These are phyloP conservation scores for Solanum clarkiae DNA, from an alignment of 257 asterid genomes.

Conservation along the genomic window DNA sequence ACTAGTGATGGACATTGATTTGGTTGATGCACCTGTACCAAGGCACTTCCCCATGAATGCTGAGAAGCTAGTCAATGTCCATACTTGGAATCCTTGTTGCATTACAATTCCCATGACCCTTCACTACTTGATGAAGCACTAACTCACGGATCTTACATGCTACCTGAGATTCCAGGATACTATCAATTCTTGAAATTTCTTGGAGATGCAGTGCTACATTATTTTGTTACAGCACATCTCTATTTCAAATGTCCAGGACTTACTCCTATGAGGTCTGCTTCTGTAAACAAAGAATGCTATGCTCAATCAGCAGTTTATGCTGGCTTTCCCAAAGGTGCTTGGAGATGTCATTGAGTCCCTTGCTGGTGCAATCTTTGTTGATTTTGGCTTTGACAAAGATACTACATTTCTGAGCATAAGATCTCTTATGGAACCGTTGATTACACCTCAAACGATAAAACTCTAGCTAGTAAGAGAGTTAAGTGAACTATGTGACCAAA, in stretches of 20 bases:
- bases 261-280: neutral
- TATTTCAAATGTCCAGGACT: neutral
- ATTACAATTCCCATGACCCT: neutral
- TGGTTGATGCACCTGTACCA: neutral
- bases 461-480: neutral
- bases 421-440: neutral
- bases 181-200: neutral
- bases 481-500: neutral
- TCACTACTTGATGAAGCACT: neutral
- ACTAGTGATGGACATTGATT: neutral
- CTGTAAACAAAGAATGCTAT: neutral
- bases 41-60: neutral
- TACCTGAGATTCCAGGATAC: neutral
- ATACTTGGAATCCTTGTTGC: neutral
- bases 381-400: neutral
- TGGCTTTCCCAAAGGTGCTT: neutral
- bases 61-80: neutral
- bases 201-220: neutral
- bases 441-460: neutral
- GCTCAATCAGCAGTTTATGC: neutral
- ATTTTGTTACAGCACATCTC: neutral
- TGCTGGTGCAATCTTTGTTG: neutral
- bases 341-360: neutral
- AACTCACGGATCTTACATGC: neutral
- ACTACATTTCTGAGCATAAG: neutral